Base-by-base conservation (phyloP, 345 rosid species). In the Mangifera indica region DNA sequence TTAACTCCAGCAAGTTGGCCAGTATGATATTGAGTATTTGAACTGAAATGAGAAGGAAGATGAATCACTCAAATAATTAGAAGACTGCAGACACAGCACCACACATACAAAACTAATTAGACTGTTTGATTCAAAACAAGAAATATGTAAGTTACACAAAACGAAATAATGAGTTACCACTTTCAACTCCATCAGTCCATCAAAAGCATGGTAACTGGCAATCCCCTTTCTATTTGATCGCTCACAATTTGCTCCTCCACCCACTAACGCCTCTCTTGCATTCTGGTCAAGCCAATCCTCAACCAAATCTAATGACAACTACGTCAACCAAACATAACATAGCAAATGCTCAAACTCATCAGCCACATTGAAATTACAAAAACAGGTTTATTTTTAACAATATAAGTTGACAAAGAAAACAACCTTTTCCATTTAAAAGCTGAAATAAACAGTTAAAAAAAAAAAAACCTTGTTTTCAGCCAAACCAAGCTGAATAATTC, bases 121-220 rank as follows among this genome's bases (percentile, higher is more conserved):
- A 40, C 44, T 62, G 25, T 49, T n/a, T 7, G 20, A 62, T 37
- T 62, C 14, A 37, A 32, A 60, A 32, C 11, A 26, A 34, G 15
- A 60, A 60, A 60, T 13, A 44, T 4, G 55, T 2, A 46, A 61
- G 15, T 21, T 51, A 22, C 25, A 24, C 34, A 18, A 42, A 58
- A 69, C 10, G 56, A 76, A 58, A 70, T 85, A 58, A 69, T 13
- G 56, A 76, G 49, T 72, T 85, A 94, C 98, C 94, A 84, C 80
- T 90, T 90, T 88, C 49, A 94, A 83, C 66, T 91, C 85, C 85
- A 80, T 82, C 73, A 84, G 73, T 75, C 98, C 97, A 80, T 89
- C 85, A 60, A 54, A 82, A 68, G 97, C 93, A 72, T 81, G 93
- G 73, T 87, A 90, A 76, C 83, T 69, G 72, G 95, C 90, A 87